A percentile compares a stretch with the other conserved stretches of the same genome.
Conservation (phyloP, 306 rosid genomes). For the Lotus japonicus region DNA sequence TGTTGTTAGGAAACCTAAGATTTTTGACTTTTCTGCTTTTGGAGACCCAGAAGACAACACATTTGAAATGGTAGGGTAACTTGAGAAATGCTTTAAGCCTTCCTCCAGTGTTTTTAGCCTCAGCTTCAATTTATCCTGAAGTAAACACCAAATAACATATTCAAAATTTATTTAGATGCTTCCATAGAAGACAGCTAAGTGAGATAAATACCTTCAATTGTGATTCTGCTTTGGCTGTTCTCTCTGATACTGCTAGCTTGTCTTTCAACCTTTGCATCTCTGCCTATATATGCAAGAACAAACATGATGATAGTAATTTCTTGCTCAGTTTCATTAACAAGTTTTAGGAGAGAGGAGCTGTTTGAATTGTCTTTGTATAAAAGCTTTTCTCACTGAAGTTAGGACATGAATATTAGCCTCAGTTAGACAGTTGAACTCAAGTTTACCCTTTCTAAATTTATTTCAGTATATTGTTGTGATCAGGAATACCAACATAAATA, state of each 20-base stretch:
- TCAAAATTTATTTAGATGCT: neutral
- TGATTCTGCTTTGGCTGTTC: conserved; percentile 86
- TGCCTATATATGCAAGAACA: conserved; percentile 39
- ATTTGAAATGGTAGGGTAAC: conserved; percentile 26
- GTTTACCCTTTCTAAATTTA: too few species aligned
- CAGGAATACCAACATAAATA: neutral
- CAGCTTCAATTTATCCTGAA: conserved; percentile 77
- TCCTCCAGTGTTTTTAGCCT: conserved; percentile 80
- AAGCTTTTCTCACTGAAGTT: too few species aligned
- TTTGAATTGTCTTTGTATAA: too few species aligned
- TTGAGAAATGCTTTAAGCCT: conserved; percentile 59
- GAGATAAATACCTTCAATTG: conserved; percentile 59
- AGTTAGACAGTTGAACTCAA: too few species aligned
- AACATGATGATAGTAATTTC: neutral
- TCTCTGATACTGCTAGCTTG: conserved; percentile 59
- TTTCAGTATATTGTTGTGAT: neutral
- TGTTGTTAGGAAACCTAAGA: conserved; percentile 62
- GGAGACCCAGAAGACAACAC: conserved; percentile 36
- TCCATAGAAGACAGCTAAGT: neutral
- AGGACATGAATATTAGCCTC: too few species aligned
- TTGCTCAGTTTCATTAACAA: neutral
- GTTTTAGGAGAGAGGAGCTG: neutral
- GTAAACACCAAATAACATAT: conserved; percentile 1
- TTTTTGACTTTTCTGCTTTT: conserved; percentile 56
- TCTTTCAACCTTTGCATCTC: conserved; percentile 81